A percentile compares a stretch with the other conserved stretches of the same genome.
phyloP scores from a whole-genome alignment of 108 stramenopile genomes.

The Nitzschia sp. region DNA sequence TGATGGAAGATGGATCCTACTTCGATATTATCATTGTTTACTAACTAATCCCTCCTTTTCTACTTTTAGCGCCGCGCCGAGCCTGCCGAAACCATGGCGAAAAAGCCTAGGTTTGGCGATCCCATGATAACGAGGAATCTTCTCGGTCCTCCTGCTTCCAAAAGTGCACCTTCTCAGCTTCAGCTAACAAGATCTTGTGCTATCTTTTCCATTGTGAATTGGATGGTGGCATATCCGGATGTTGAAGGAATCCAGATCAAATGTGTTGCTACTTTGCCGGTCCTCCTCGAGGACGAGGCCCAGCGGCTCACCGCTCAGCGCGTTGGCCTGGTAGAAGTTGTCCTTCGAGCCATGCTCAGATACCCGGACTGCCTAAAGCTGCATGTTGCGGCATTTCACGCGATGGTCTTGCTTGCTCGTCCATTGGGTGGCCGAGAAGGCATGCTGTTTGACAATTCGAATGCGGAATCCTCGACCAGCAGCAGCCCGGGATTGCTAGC shows the following conservation, averaged over 20 bases:
- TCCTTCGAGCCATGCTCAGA: constrained; percentile 80
- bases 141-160: constrained; percentile 62
- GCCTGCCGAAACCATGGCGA: neutral
- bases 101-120: constrained; percentile 47
- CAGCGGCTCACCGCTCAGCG: constrained; percentile 78
- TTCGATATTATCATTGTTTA: neutral
- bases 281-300: constrained; percentile 76
- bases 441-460: constrained; percentile 84
- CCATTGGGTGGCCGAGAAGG: constrained; percentile 92
- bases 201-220: constrained; percentile 84
- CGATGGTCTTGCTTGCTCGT: constrained; percentile 88
- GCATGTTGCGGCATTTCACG: constrained; percentile 85
- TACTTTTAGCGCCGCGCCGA: neutral
- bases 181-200: constrained; percentile 80
- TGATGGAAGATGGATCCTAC: neutral
- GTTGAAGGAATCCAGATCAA: constrained; percentile 86
- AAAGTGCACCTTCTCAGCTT: constrained; percentile 42
- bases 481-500: neutral
- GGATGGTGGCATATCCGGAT: constrained; percentile 85
- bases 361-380: constrained; percentile 76
- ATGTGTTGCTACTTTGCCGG: constrained; percentile 75
- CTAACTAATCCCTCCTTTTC: neutral
- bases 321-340: constrained; percentile 75
- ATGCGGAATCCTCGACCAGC: constrained; percentile 50
- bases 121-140: constrained; percentile 74